Percentiles rank a stretch among this genome's conserved stretches.
Evolutionary conservation across 225 moss, liverwort and hornwort species (phyloP).

Genomic region (Takakia lepidozioides): DNA sequence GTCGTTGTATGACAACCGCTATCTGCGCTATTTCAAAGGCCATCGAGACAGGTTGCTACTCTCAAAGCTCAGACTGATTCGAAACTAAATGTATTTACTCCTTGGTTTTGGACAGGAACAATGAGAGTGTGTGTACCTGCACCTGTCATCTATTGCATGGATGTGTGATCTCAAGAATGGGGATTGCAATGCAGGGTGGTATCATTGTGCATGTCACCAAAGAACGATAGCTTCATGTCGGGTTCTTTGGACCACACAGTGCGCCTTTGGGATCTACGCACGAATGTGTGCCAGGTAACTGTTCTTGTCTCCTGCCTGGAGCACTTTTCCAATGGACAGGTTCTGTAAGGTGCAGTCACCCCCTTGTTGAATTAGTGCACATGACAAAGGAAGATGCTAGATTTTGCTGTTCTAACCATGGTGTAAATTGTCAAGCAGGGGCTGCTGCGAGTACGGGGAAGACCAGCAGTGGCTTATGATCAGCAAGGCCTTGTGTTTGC

Average conservation of each 20-base stretch:
- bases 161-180: slow-evolving; percentile 9
- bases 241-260: slow-evolving; percentile 96
- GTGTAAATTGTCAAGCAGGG: slow-evolving; percentile 43
- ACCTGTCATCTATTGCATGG: neutral
- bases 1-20: slow-evolving; percentile 90
- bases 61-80: too few relatives aligned
- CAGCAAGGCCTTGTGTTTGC: slow-evolving; percentile 96
- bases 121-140: too few relatives aligned
- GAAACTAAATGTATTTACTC: too few relatives aligned
- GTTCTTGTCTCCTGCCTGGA: neutral
- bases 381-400: neutral
- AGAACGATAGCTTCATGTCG: slow-evolving; percentile 98
- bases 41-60: slow-evolving; percentile 99
- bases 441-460: slow-evolving; percentile 90
- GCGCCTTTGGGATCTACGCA: slow-evolving; percentile 89
- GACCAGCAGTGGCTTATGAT: slow-evolving; percentile 95
- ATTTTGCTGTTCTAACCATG: too few relatives aligned
- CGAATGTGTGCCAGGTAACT: slow-evolving; percentile 84
- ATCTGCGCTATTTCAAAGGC: slow-evolving; percentile 98
- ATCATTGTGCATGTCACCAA: slow-evolving; percentile 97
- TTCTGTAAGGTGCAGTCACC: too few relatives aligned
- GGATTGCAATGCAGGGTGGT: slow-evolving; percentile 72
- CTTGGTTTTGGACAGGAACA: too few relatives aligned
- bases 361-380: too few relatives aligned
- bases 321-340: too few relatives aligned